These are phyloP conservation scores for Annulohypoxylon nitens DNA, from an alignment of 495 filamentous ascomycete species.

Conservation along the genomic window DNA sequence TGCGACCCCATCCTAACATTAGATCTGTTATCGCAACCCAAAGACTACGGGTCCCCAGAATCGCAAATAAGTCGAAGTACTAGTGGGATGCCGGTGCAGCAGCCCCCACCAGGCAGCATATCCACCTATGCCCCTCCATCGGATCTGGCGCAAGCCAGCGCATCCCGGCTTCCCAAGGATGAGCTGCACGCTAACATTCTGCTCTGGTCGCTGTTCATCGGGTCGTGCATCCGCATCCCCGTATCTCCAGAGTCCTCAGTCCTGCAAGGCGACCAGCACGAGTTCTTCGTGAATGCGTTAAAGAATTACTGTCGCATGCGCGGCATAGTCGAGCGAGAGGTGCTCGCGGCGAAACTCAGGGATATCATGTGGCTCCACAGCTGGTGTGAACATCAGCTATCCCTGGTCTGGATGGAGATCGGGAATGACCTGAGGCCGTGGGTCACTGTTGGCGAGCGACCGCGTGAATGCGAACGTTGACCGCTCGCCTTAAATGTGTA, in stretches of 20 bases:
- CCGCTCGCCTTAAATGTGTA: neutral
- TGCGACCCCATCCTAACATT: constrained; percentile 41
- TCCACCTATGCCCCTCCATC: constrained; percentile 48
- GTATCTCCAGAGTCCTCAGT: constrained; percentile 14
- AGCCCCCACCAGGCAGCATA: constrained; percentile 33
- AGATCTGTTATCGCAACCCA: constrained; percentile 43
- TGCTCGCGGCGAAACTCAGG: constrained; percentile 39
- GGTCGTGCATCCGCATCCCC: constrained; percentile 46
- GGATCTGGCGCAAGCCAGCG: constrained; percentile 20
- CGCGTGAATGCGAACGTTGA: constrained; percentile 13
- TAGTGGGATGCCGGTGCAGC: neutral
- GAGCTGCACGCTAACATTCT: constrained; percentile 49
- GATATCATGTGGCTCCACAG: constrained; percentile 48
- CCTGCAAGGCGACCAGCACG: constrained; percentile 40
- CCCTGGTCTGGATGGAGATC: constrained; percentile 48
- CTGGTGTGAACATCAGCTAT: constrained; percentile 49
- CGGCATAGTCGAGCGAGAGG: constrained; percentile 38
- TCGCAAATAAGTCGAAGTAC: constrained; percentile 27
- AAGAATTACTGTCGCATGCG: constrained; percentile 49
- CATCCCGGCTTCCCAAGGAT: constrained; percentile 29
- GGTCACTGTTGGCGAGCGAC: neutral
- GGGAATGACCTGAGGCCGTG: constrained; percentile 38
- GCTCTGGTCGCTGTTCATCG: constrained; percentile 49
- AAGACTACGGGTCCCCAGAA: constrained; percentile 30
- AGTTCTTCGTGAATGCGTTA: constrained; percentile 47